Percentiles rank a stretch among this genome's conserved stretches.
Evolutionary conservation across 2,329 filamentous ascomycete genomes (phyloP).

Genomic region (Pseudogymnoascus sp.): DNA sequence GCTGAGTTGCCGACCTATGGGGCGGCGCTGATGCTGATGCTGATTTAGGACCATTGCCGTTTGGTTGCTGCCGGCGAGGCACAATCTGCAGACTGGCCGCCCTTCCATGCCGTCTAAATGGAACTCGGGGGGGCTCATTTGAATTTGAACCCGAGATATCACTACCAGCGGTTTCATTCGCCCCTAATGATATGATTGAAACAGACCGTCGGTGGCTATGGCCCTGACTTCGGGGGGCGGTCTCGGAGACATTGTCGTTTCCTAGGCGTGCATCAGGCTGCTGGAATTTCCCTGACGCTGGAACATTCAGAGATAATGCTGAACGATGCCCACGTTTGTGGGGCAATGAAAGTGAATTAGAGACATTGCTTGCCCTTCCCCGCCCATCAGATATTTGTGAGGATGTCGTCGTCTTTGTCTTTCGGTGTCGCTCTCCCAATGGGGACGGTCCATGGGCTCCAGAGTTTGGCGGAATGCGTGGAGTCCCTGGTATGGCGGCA

Average conservation of each 20-base stretch:
- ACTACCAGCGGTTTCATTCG: constrained; percentile 31
- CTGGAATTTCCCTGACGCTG: constrained; percentile 26
- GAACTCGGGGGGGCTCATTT: constrained; percentile 39
- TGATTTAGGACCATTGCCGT: constrained; percentile 32
- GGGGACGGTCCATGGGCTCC: constrained; percentile 20
- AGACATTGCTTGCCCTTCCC: constrained; percentile 20
- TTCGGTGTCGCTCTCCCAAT: constrained; percentile 23
- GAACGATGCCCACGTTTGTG: constrained; percentile 53
- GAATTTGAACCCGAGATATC: constrained; percentile 27
- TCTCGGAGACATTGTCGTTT: constrained; percentile 18
- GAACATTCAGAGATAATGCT: constrained; percentile 55
- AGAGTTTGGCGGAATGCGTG: constrained; percentile 20
- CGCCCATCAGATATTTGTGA: constrained; percentile 14
- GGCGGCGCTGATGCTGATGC: constrained; percentile 26
- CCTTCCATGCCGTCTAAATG: constrained; percentile 59
- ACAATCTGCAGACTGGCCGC: constrained; percentile 76
- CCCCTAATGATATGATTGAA: constrained; percentile 73
- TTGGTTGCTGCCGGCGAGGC: constrained; percentile 37
- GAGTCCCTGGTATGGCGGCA: constrained; percentile 19
- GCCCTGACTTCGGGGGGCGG: constrained; percentile 26
- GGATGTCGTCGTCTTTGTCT: constrained; percentile 20
- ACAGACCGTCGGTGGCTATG: constrained; percentile 67
- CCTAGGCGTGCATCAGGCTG: constrained; percentile 18
- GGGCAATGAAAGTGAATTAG: constrained; percentile 25
- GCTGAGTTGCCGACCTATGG: constrained; percentile 28